Percentiles rank a stretch among this genome's conserved stretches.
Conservation (phyloP, 805 yeast genomes). For the Kluyveromyces nonfermentans region DNA sequence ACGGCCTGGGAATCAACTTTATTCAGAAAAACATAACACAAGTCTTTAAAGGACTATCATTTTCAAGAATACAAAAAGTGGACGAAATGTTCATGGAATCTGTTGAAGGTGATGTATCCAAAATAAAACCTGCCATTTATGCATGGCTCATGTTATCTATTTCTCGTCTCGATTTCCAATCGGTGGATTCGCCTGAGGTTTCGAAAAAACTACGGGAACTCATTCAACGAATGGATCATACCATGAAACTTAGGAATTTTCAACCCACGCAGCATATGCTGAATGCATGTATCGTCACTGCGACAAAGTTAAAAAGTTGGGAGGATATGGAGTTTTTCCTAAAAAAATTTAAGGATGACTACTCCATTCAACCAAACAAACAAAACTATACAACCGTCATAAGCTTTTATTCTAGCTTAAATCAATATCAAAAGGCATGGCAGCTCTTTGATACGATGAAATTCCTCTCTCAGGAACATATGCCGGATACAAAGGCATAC, state of each 20-base stretch:
- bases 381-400: conserved; percentile 23
- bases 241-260: not conserved
- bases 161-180: not conserved
- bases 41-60: conserved; percentile 12
- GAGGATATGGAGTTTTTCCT: conserved; percentile 21
- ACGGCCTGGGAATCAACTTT: conserved; percentile 2
- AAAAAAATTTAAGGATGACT: conserved; percentile 17
- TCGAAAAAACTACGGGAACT: not conserved
- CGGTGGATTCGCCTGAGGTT: not conserved
- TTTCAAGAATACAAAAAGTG: conserved; percentile 17
- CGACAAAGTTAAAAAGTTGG: conserved; percentile 14
- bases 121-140: conserved; percentile 15
- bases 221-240: not conserved
- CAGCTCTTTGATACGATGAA: conserved; percentile 79
- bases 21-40: conserved; percentile 4
- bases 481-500: conserved; percentile 63
- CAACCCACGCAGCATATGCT: conserved; percentile 15
- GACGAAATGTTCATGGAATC: conserved; percentile 20
- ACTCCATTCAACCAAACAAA: conserved; percentile 20
- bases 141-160: conserved; percentile 6
- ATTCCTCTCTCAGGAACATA: conserved; percentile 53
- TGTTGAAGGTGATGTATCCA: conserved; percentile 7
- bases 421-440: conserved; percentile 41
- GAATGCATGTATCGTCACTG: conserved; percentile 19
- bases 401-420: conserved; percentile 17